Evolutionary conservation across 2,329 filamentous ascomycete species (phyloP), one percentile per base, ranked within the genome.

Genomic region (Zymoseptoria pseudotritici): DNA sequence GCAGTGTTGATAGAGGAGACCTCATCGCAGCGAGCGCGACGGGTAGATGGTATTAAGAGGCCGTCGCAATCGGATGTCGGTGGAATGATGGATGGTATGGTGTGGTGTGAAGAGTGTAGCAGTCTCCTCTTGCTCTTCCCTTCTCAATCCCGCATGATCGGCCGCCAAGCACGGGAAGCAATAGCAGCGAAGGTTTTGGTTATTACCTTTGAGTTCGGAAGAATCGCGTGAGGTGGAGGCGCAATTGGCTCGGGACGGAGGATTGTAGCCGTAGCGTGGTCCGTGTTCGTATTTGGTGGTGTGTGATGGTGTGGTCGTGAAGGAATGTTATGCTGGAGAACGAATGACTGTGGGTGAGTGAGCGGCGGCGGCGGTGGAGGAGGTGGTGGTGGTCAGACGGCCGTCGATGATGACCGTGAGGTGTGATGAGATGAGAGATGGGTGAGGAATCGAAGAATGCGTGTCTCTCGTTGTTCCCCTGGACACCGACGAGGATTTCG

Each of bases 1-100:
- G 62, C 63, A 73, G 66, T 65, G 72, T 69, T 54, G 68, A 66
- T 11, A 73, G 42, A 42, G 66, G 53, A 60, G 55, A 69, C 52
- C 70, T 66, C 71, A 73, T 73, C 58, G 61, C 66, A 63, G 63
- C 58, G 57, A 58, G 49, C 55, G 58, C 22, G 59, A 46, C 50
- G 54, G 50, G 50, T 50, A 20, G 50, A 50, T 50, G 53, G 54
- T n/a, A 19, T 26, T 42, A 19, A n/a, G 54, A 49, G 50, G 50
- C 46, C 21, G 36, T 54, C 50, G 55, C 55, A 55, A 36, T 56
- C 55, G 21, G 9, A 50, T 50, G 50, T 29, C 46, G 53, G 19
- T 26, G 36, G 19, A 54, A 31, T 58, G 58, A 54, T 26, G 55
- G 42, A 58, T 26, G 49, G 51, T 50, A 26, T 26, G 24, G 55